Evolutionary conservation across 2,329 filamentous ascomycete genomes (phyloP).

Genomic region (Colletotrichum limetticola): DNA sequence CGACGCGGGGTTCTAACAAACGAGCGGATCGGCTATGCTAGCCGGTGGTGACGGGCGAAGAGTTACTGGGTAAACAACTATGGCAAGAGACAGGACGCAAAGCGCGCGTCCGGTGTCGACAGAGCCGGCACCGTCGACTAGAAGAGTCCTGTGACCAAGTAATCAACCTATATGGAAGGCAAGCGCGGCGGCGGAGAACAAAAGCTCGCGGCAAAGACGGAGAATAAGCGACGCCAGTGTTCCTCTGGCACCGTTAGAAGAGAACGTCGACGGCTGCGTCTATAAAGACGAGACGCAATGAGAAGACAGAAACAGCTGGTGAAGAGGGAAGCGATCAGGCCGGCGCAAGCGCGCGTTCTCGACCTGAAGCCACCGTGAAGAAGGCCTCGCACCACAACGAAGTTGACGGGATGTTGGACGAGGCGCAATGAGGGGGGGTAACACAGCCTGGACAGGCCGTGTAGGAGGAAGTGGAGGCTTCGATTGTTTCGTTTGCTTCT

Average conservation of each 20-base stretch:
- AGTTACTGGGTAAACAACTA: slow-evolving; percentile 13
- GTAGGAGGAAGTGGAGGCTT: slow-evolving; percentile 27
- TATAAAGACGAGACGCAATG: background rate
- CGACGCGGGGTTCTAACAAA: slow-evolving; percentile 11
- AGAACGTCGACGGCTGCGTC: background rate
- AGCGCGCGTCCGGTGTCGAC: slow-evolving; percentile 16
- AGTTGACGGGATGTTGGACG: slow-evolving; percentile 28
- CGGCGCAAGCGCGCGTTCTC: slow-evolving; percentile 35
- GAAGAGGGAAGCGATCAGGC: slow-evolving; percentile 14
- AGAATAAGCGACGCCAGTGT: slow-evolving; percentile 9
- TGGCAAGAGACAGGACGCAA: background rate
- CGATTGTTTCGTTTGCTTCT: slow-evolving; percentile 33
- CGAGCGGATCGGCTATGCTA: slow-evolving; percentile 20
- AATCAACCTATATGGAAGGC: slow-evolving; percentile 9
- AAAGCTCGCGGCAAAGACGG: slow-evolving; percentile 12
- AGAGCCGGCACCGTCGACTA: slow-evolving; percentile 17
- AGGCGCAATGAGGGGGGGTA: slow-evolving; percentile 30
- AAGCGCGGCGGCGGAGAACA: slow-evolving; percentile 14
- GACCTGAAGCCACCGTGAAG: slow-evolving; percentile 20
- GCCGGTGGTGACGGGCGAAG: background rate
- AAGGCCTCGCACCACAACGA: slow-evolving; percentile 24
- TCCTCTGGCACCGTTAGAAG: background rate
- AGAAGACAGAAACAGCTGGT: background rate
- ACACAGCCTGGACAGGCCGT: slow-evolving; percentile 29
- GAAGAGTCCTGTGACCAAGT: background rate